Evolutionary conservation across 1,139 yeast genomes (phyloP).

Genomic region (Magnusiomyces suaveolens): DNA sequence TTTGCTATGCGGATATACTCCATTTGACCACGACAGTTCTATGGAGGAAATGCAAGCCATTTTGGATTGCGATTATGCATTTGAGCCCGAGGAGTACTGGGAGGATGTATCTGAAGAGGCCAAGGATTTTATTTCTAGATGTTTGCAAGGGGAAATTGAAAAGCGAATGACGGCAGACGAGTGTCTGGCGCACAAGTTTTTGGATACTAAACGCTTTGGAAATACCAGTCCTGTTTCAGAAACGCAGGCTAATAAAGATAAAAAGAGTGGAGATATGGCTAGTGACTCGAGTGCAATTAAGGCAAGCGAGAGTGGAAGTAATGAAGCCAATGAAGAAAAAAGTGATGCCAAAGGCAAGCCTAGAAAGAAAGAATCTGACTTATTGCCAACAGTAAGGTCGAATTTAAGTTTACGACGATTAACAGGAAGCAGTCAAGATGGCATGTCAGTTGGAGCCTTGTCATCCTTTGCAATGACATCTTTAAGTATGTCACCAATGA

Average conservation of each 20-base stretch:
- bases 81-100: slow-evolving; percentile 57
- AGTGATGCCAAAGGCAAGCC: slow-evolving; percentile 3
- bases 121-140: slow-evolving; percentile 47
- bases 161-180: slow-evolving; percentile 42
- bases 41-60: slow-evolving; percentile 62
- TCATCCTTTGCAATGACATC: slow-evolving; percentile 15
- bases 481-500: slow-evolving; percentile 12
- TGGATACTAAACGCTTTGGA: slow-evolving; percentile 22
- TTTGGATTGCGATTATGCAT: slow-evolving; percentile 44
- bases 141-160: slow-evolving; percentile 42
- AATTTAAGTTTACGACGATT: slow-evolving; percentile 24
- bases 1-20: slow-evolving; percentile 66
- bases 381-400: slow-evolving; percentile 31
- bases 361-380: slow-evolving; percentile 24
- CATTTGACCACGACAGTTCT: slow-evolving; percentile 68
- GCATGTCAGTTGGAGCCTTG: slow-evolving; percentile 12
- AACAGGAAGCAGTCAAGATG: slow-evolving; percentile 11
- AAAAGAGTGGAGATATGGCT: neutral
- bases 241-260: neutral
- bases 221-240: slow-evolving; percentile 3
- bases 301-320: neutral
- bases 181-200: slow-evolving; percentile 44
- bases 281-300: too few relatives aligned
- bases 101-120: slow-evolving; percentile 45
- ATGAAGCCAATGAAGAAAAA: neutral